phyloP scores from a whole-genome alignment of 2,329 filamentous ascomycete species.

The Cladophialophora immunda region DNA sequence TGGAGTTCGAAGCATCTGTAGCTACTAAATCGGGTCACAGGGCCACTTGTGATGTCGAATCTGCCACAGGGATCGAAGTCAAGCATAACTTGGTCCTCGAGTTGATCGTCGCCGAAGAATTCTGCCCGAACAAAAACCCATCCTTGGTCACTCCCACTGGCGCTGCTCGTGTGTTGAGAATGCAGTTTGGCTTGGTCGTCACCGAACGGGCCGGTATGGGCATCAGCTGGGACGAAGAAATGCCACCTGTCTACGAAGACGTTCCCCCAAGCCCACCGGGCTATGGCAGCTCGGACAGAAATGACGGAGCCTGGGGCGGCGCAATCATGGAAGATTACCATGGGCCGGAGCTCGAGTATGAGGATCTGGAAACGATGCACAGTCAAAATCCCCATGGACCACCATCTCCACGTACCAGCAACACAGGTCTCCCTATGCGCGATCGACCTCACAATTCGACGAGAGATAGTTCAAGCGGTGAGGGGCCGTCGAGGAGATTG shows the following conservation, averaged over 20 bases:
- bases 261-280: slow-evolving; percentile 85
- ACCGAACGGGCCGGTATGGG: slow-evolving; percentile 87
- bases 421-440: slow-evolving; percentile 29
- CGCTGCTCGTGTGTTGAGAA: slow-evolving; percentile 86
- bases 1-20: slow-evolving; percentile 76
- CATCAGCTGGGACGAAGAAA: slow-evolving; percentile 96
- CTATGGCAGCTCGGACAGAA: slow-evolving; percentile 60
- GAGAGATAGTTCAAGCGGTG: slow-evolving; percentile 19
- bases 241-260: slow-evolving; percentile 91
- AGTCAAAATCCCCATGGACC: slow-evolving; percentile 45
- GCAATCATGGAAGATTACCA: slow-evolving; percentile 57
- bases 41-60: slow-evolving; percentile 80
- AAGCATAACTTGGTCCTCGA: slow-evolving; percentile 89
- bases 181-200: slow-evolving; percentile 84
- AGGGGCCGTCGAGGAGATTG: slow-evolving; percentile 22
- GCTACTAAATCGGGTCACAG: slow-evolving; percentile 63
- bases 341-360: slow-evolving; percentile 59
- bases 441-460: slow-evolving; percentile 1
- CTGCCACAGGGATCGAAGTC: slow-evolving; percentile 77
- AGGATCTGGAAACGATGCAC: slow-evolving; percentile 57
- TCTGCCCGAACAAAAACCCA: slow-evolving; percentile 72
- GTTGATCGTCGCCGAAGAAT: slow-evolving; percentile 93
- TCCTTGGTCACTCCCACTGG: slow-evolving; percentile 85
- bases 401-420: slow-evolving; percentile 29
- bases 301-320: slow-evolving; percentile 46